Evolutionary conservation across 257 asterid species (phyloP), one percentile per base, ranked within the genome.

Genomic region (Anisodus tanguticus): DNA sequence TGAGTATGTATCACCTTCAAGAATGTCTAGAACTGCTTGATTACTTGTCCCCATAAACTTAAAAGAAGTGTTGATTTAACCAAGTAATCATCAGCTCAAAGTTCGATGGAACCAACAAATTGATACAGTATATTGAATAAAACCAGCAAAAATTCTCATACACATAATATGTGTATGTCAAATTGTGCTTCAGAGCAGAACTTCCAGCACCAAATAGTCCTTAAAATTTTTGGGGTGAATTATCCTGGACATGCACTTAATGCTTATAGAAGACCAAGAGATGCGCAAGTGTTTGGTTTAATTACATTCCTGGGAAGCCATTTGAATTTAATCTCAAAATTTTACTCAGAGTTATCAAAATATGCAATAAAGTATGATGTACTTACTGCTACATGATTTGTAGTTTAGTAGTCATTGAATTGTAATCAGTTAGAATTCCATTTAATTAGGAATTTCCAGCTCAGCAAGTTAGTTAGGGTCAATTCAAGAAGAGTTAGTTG

Each of bases 1-100:
- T 13, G 66, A 77, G 64, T 45, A 77, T 31, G 58, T 77, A 31
- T 26, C 82, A 53, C 82, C 82, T 53, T 77, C 49, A 77, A 77
- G 22, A 26, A 22, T 49, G 64, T 26, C 9, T 53, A 54, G 64
- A 53, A 35, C 47, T 77, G 64, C 45, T 51, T 53, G 60, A 77
- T 31, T 53, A 77, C 66, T 53, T 54, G 49, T 53, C 15, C 53
- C 64, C 64, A 77, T 51, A 53, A 6, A 74, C 80, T 49, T 47
- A 19, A 26, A 76, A 68, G 51, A 76, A 53, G 26, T 77, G 31
- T 26, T 6, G 47, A 77, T 26, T 49, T 26, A 76, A 26, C 22
- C 41, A 8, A 53, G 15, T 64, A 77, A 76, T 8, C 49, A 53
- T 47, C 64, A 77, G 64, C 13, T 77, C 13, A 53, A 77, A 77